Evolutionary conservation across 768 basidiomycete genomes (phyloP).

Genomic region (Boletus rex-veris): DNA sequence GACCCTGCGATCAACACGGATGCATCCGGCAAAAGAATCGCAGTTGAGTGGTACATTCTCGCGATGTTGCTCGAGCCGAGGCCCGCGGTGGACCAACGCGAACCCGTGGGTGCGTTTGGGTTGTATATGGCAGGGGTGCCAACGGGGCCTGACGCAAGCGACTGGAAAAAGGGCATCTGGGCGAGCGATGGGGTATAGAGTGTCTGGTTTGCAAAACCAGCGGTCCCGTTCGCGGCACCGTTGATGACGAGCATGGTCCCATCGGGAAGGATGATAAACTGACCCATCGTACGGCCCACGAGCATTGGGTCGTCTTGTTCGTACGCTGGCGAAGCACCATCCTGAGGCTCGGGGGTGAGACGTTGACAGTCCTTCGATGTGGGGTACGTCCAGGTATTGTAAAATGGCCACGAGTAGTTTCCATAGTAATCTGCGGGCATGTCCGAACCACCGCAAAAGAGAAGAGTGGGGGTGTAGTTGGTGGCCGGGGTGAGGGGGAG

Average conservation of each 20-base stretch:
- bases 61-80: constrained; percentile 61
- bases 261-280: constrained; percentile 81
- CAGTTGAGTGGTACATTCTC: constrained; percentile 88
- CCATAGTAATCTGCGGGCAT: constrained; percentile 74
- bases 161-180: constrained; percentile 68
- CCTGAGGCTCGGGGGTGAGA: constrained; percentile 80
- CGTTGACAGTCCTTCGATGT: constrained; percentile 73
- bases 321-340: constrained; percentile 59
- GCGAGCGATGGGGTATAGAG: constrained; percentile 38
- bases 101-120: constrained; percentile 65
- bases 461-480: constrained; percentile 77
- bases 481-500: constrained; percentile 87
- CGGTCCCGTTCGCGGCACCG: constrained; percentile 82
- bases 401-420: constrained; percentile 67
- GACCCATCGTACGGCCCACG: constrained; percentile 83
- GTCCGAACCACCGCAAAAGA: constrained; percentile 90
- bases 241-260: constrained; percentile 79
- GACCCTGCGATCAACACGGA: constrained; percentile 88
- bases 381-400: constrained; percentile 70
- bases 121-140: constrained; percentile 82
- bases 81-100: constrained; percentile 69
- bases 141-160: constrained; percentile 77
- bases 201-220: constrained; percentile 70
- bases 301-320: constrained; percentile 73
- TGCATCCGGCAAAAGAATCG: constrained; percentile 84